Conservation (phyloP, 2,329 filamentous ascomycete species). For the Thielaviopsis punctulata region DNA sequence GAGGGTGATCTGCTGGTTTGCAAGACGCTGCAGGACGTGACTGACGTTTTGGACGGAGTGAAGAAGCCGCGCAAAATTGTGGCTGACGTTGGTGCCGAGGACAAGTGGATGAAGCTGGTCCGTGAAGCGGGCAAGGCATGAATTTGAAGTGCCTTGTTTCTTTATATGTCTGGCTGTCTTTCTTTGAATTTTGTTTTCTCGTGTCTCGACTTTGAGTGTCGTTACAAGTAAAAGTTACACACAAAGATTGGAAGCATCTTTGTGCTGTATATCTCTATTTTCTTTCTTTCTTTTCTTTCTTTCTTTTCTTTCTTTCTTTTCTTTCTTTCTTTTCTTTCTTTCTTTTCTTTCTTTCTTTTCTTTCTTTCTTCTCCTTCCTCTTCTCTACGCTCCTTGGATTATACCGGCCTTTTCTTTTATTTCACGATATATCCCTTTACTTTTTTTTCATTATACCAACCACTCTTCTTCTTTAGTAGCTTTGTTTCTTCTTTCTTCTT, state of each 20-base stretch:
- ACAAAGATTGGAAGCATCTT: neutral
- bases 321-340: neutral
- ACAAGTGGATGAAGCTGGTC: slow-evolving; percentile 27
- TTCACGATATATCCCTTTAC: neutral
- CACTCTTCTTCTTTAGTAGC: neutral
- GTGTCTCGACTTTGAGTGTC: neutral
- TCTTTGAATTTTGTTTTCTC: neutral
- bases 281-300: neutral
- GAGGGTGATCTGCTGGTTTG: slow-evolving; percentile 35
- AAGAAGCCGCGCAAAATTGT: slow-evolving; percentile 20
- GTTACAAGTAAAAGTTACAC: neutral
- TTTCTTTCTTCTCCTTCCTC: neutral
- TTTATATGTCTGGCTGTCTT: neutral
- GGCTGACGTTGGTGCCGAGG: slow-evolving; percentile 29
- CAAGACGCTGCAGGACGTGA: slow-evolving; percentile 27
- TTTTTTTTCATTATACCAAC: neutral
- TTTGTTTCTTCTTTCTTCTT: neutral
- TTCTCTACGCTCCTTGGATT: neutral
- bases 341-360: neutral
- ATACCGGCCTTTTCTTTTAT: neutral
- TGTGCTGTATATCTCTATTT: neutral
- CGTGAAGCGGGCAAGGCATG: slow-evolving; percentile 23
- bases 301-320: neutral
- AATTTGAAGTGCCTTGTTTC: neutral
- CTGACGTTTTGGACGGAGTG: slow-evolving; percentile 21